Evolutionary conservation across 805 yeast genomes (phyloP).

Genomic region (Tetrapisispora namnaoensis): DNA sequence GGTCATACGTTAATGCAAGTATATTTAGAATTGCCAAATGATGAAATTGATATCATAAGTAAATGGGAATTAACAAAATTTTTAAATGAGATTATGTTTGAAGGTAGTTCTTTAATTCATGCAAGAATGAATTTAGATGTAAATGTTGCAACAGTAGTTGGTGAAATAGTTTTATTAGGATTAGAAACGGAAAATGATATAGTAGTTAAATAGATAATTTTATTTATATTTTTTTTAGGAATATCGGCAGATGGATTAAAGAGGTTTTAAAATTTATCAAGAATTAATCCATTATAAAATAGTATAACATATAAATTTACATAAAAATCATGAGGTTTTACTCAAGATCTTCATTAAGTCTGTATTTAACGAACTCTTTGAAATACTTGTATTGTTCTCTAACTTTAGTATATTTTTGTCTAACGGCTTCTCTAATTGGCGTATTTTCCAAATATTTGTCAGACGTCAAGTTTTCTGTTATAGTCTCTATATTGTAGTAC

Average conservation of each 20-base stretch:
- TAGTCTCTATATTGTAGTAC: neutral
- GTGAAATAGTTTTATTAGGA: constrained; percentile 22
- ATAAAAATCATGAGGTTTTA: neutral
- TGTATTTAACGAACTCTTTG: constrained; percentile 14
- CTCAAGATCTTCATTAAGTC: constrained; percentile 14
- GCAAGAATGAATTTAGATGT: constrained; percentile 20
- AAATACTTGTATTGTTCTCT: constrained; percentile 12
- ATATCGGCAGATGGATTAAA: neutral
- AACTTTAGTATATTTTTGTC: constrained; percentile 10
- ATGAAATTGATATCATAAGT: constrained; percentile 36
- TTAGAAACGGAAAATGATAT: constrained; percentile 22
- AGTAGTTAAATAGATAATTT: constrained; percentile 9
- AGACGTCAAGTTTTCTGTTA: neutral
- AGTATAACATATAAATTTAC: neutral
- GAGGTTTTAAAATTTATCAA: neutral
- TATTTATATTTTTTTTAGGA: neutral
- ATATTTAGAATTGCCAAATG: constrained; percentile 32
- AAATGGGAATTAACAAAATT: constrained; percentile 34
- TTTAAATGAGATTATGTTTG: constrained; percentile 32
- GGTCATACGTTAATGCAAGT: constrained; percentile 27
- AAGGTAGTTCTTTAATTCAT: constrained; percentile 31
- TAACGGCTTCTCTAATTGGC: constrained; percentile 14
- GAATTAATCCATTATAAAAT: neutral
- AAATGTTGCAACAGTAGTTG: constrained; percentile 17
- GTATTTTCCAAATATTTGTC: neutral